Conservation (phyloP, 352 stramenopile species). For the Phytophthora ramorum region DNA sequence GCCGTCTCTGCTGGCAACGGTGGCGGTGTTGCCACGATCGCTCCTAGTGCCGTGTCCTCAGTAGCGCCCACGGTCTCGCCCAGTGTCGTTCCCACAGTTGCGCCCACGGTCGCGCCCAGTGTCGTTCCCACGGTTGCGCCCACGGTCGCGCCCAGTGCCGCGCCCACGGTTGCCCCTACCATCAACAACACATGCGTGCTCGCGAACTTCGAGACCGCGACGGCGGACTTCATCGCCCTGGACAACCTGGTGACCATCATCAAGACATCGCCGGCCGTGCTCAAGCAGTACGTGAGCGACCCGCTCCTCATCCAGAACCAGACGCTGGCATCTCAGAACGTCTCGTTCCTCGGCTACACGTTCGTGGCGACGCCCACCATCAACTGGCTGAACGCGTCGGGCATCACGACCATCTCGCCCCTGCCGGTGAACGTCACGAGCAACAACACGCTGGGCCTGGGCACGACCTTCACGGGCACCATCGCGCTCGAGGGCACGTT, state of each 20-base stretch:
- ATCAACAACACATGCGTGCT: slow-evolving; percentile 42
- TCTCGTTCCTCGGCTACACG: slow-evolving; percentile 60
- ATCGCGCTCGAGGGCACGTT: slow-evolving; percentile 47
- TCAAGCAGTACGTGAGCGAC: slow-evolving; percentile 45
- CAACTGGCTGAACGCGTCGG: slow-evolving; percentile 52
- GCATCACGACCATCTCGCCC: slow-evolving; percentile 53
- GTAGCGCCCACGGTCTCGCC: not conserved
- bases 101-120: not conserved
- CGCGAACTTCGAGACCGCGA: slow-evolving; percentile 53
- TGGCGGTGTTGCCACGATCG: slow-evolving; percentile 1
- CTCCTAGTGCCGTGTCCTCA: not conserved
- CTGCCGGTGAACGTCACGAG: slow-evolving; percentile 57
- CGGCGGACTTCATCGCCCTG: slow-evolving; percentile 52
- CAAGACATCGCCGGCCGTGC: slow-evolving; percentile 40
- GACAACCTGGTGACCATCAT: slow-evolving; percentile 55
- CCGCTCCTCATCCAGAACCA: slow-evolving; percentile 50
- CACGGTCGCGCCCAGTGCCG: not conserved
- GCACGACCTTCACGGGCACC: slow-evolving; percentile 50
- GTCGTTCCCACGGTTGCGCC: not conserved
- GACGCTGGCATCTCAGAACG: slow-evolving; percentile 45
- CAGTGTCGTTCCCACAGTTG: no score
- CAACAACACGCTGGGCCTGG: slow-evolving; percentile 43
- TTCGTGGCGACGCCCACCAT: slow-evolving; percentile 54
- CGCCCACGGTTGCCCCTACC: slow-evolving; percentile 1
- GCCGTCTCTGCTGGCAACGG: slow-evolving; percentile 23